These are phyloP conservation scores for Tylopilus balloui DNA, from an alignment of 768 basidiomycete species.

Conservation along the genomic window DNA sequence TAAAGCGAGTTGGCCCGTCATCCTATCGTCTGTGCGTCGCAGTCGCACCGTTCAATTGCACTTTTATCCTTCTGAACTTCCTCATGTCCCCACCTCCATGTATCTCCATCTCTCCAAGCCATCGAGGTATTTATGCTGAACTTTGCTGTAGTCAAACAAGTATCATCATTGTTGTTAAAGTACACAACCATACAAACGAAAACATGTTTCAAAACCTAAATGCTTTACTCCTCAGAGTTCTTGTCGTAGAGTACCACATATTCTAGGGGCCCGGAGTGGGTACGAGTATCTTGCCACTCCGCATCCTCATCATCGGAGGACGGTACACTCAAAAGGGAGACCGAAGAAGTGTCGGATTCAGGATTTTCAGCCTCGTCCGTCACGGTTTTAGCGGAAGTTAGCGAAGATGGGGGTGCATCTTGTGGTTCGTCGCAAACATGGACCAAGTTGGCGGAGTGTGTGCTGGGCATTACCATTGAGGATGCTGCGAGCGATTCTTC, in stretches of 20 bases:
- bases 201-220: background rate
- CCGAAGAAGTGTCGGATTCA: slow-evolving; percentile 42
- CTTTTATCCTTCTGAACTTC: too few relatives aligned
- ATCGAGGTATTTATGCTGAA: too few relatives aligned
- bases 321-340: slow-evolving; percentile 59
- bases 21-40: too few relatives aligned
- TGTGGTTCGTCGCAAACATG: slow-evolving; percentile 4
- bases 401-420: slow-evolving; percentile 10
- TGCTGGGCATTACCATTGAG: slow-evolving; percentile 59
- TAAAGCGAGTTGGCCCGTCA: background rate
- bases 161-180: background rate
- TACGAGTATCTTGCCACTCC: slow-evolving; percentile 57
- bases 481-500: slow-evolving; percentile 62
- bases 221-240: slow-evolving; percentile 43
- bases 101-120: too few relatives aligned
- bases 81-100: too few relatives aligned
- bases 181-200: background rate
- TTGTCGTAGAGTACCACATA: slow-evolving; percentile 75
- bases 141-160: too few relatives aligned
- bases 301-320: slow-evolving; percentile 52
- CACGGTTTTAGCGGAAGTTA: slow-evolving; percentile 27
- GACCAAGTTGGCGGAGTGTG: slow-evolving; percentile 21
- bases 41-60: too few relatives aligned
- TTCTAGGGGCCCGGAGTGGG: slow-evolving; percentile 43
- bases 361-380: slow-evolving; percentile 37